Conservation (phyloP, 345 rosid genomes). For the Acer negundo region DNA sequence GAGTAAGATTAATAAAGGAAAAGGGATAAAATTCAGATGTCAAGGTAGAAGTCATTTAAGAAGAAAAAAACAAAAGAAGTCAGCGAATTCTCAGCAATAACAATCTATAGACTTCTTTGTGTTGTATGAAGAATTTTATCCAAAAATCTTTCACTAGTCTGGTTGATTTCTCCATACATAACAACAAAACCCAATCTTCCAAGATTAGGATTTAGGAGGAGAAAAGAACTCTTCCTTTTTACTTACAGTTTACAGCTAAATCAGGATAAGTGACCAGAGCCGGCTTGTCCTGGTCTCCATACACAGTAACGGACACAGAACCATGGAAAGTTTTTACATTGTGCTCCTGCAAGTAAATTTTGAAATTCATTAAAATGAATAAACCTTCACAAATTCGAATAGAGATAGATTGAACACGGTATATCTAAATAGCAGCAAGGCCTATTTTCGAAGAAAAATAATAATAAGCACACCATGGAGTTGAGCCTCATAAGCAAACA, state of each 20-base stretch:
- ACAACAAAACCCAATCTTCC: not conserved
- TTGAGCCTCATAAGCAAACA: conserved; percentile 5
- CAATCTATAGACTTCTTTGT: not conserved
- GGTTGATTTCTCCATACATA: not conserved
- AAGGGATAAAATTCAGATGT: not conserved
- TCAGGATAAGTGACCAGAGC: conserved; percentile 95
- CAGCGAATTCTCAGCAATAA: not conserved
- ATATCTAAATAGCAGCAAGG: not conserved
- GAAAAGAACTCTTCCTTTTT: not conserved
- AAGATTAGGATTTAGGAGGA: not conserved
- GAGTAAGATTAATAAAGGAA: no score
- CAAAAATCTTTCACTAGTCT: not conserved
- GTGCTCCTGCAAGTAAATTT: conserved; percentile 59
- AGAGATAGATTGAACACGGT: conserved; percentile 1
- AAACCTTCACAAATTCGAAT: conserved; percentile 16
- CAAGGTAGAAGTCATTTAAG: not conserved
- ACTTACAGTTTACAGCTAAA: conserved; percentile 84
- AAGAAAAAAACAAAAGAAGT: not conserved
- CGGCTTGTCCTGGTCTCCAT: conserved; percentile 94
- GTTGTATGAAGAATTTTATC: not conserved
- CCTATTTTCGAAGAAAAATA: not conserved
- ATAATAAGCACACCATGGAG: not conserved
- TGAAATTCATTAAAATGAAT: conserved; percentile 27
- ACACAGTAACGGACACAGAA: conserved; percentile 71
- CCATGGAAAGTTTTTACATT: conserved; percentile 67